Base-by-base conservation (phyloP, 164 flowering plant species). In the Magnolia sinica region DNA sequence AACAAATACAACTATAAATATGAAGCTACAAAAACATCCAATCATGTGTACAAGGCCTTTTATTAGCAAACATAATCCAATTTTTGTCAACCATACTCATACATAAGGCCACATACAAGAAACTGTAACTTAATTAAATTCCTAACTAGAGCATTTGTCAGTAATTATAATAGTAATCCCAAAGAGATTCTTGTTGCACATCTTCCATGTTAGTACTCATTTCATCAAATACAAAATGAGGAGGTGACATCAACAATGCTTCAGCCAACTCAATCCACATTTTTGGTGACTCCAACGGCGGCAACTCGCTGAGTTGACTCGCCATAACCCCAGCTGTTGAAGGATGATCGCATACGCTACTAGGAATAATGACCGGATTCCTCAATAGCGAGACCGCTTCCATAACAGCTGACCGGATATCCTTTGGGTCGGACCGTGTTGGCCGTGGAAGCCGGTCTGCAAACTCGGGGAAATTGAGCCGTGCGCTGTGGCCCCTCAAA, bases 201-300 rank as follows among this genome's bases (percentile, higher is more conserved):
- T 80, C 83, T 19, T 77, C 81, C 76, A 81, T 80, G 29, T 84
- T 77, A 27, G 29, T 27, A 31, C 63, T 63, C 78, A 78, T 50
- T 19, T 76, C 83, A 52, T 4, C 4, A 45, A 63, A 14, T 58
- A 72, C 29, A 50, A 59, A 59, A 2, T 14, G 31, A 16, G 79
- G 68, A 31, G 78, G 80, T 1, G 66, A 73, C 14, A 58, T 16
- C 45, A 82, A 50, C 13, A 79, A 13, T 2, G 81, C 76, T 9
- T 70, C 83, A 0, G 83, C 79, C 71, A 86, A 74, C 64, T 84
- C 84, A 81, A 68, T 81, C 92, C 91, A 89, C 90, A 81, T 86
- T 73, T 79, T 84, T 0, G 95, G 93, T 10, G 93, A 91, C 72
- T 89, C 93, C 78, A 86, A 37, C 0, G 45, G 73, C 3, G 94